Evolutionary conservation across 768 basidiomycete species (phyloP), one percentile per base, ranked within the genome.

Genomic region (Sporobolomyces phaffii): DNA sequence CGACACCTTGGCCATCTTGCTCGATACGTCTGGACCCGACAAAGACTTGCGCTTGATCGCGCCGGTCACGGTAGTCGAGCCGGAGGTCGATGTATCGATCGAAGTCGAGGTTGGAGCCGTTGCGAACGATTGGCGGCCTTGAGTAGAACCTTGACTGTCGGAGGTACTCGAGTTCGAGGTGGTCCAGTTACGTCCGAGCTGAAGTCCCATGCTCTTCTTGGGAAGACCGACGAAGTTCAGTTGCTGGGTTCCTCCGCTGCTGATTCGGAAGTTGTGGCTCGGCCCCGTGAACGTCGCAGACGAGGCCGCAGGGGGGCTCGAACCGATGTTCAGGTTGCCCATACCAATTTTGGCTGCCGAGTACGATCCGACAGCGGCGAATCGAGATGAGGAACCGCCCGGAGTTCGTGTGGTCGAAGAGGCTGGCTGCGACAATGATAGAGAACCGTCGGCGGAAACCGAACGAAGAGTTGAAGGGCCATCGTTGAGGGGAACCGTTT

Each of bases 141-240:
- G 60, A 4, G 50, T 34, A 28, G 64, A 56, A 20, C 45, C 54
- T 40, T 57, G 53, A 41, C 62, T 64, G 40, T 64, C 59, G 15
- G 47, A 24, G 33, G 47, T n/a, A 34, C 2, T 52, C 62, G 56
- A 58, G 18, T 45, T 58, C 17, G 40, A 9, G 20, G 14, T 58
- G 18, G 40, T 13, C 69, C 57, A 62, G 38, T 22, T 59, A 34
- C 69, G 31, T 0, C 64, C 65, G 33, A 64, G 52, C 14, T 47
- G 51, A 13, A 61, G 52, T 3, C 65, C 65, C 41, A 71, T 48
- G 24, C 65, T 67, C 65, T 71, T 71, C 59, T 67, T 71, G 22
- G 70, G 62, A 3, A 66, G 34, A 8, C 70, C 70, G 36, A 67
- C 70, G 40, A 71, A 71, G 59, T 71, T 66, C 48, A 71, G 53